Evolutionary conservation across 139 green algal species (phyloP).

Genomic region (Coelastrella sp.): DNA sequence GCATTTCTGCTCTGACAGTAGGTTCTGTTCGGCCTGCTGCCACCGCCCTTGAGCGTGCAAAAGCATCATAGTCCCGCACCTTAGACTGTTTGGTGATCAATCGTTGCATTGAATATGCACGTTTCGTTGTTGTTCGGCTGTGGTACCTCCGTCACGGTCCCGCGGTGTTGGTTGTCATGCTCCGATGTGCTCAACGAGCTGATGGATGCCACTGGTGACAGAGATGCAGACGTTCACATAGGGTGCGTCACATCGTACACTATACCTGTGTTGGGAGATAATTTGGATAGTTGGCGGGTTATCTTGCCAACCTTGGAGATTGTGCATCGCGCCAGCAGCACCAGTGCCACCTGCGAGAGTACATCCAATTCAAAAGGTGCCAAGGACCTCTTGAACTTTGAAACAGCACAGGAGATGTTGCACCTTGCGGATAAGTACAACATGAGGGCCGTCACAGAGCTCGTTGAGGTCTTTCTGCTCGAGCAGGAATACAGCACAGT

Average conservation of each 20-base stretch:
- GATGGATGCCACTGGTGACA: not conserved
- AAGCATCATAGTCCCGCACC: too few relatives aligned
- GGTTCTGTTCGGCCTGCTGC: too few relatives aligned
- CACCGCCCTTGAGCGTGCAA: too few relatives aligned
- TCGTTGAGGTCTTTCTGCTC: not conserved
- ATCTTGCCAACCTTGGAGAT: not conserved
- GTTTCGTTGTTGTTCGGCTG: not conserved
- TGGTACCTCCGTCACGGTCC: not conserved
- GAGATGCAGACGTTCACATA: too few relatives aligned
- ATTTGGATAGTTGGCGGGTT: not conserved
- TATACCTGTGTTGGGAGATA: not conserved
- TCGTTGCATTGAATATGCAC: not conserved
- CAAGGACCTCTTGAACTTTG: not conserved
- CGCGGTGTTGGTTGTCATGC: not conserved
- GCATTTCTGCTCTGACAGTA: too few relatives aligned
- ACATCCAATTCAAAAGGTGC: not conserved
- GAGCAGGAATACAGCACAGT: not conserved
- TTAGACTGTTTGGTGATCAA: too few relatives aligned
- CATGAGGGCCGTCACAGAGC: not conserved
- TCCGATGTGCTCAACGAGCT: not conserved
- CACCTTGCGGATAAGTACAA: slow-evolving; percentile 13
- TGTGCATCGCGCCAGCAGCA: not conserved
- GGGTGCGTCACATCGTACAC: too few relatives aligned
- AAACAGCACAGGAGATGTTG: not conserved
- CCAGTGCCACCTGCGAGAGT: not conserved